phyloP scores from a whole-genome alignment of 108 stramenopile genomes.

The Pelagomonas calceolata region DNA sequence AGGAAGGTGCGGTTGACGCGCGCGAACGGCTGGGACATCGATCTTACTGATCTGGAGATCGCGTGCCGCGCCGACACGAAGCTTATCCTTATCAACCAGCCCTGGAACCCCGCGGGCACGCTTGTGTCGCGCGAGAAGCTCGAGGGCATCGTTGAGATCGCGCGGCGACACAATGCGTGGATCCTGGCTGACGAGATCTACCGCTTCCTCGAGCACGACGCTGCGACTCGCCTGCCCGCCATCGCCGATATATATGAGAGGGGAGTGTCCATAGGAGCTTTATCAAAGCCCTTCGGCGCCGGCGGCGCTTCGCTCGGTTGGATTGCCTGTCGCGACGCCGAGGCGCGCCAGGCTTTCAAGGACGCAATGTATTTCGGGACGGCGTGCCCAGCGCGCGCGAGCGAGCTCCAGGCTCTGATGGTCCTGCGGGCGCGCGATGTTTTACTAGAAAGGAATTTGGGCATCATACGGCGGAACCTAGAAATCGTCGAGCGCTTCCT shows the following conservation, averaged over 20 bases:
- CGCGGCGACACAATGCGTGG: constrained; percentile 33
- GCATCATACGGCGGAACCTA: too few relatives aligned
- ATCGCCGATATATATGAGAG: constrained; percentile 51
- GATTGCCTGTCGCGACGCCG: constrained; percentile 43
- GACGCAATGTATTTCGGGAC: too few relatives aligned
- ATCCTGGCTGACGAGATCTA: constrained; percentile 64
- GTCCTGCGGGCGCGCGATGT: too few relatives aligned
- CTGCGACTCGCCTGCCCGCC: constrained; percentile 27
- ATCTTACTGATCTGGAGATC: constrained; percentile 29
- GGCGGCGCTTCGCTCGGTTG: constrained; percentile 65
- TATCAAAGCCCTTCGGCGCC: constrained; percentile 67
- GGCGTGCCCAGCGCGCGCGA: too few relatives aligned
- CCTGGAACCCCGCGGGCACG: constrained; percentile 64
- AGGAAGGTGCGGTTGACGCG: constrained; percentile 40
- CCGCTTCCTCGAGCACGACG: constrained; percentile 57
- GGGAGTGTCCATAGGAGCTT: constrained; percentile 51
- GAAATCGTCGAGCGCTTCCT: too few relatives aligned
- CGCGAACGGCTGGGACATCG: constrained; percentile 51
- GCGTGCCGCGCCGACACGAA: constrained; percentile 48
- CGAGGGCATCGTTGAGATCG: constrained; percentile 39
- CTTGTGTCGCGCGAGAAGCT: constrained; percentile 40
- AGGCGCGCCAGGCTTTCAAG: constrained; percentile 41
- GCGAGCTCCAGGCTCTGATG: too few relatives aligned
- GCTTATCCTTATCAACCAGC: constrained; percentile 57
- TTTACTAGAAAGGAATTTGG: too few relatives aligned